Base-by-base conservation (phyloP, 2,329 filamentous ascomycete species). In the Aspergillus clavatus region DNA sequence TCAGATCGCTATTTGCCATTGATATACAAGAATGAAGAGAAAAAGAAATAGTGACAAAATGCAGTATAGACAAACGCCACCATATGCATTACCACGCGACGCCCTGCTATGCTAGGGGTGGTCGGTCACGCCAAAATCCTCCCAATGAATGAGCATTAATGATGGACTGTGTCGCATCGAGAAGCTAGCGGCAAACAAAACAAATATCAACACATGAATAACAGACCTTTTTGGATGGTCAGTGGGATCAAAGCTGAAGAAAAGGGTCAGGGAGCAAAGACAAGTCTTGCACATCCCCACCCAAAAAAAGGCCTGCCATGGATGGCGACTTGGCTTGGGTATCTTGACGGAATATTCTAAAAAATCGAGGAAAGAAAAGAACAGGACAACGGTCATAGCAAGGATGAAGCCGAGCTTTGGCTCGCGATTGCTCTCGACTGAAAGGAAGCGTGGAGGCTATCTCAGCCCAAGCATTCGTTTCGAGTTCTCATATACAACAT, bases 401-500 rank as follows among this genome's bases (percentile, higher is more conserved):
- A 19, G 36, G 35, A 40, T 33, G 41, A 46, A 42, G 27, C 26
- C 33, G 19, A 40, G 39, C 24, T 22, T 29, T 27, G 18, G 29
- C 16, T 21, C 37, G 26, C 26, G 33, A 21, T 16, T 16, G 24
- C 29, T 21, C 33, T 18, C 5, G 18, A 41, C 36, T 37, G 21
- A 28, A n/a, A n/a, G n/a, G 27, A 27, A 27, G 42, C 19, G 35
- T 27, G 19, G 31, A n/a, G 11, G 45, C 70, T 60, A 77, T 53
- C 59, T 69, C 46, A 78, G 57, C 16, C 72, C 73, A 54, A 95
- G 74, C 26, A 86, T 65, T 57, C 77, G 80, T 75, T 95, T 95
- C 44, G 87, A 82, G 62, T 93, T 93, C 71, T 95, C 89, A 63
- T 95, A 95, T 49, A 93, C 86, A 60, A 95, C 82, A 76, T 93